Conservation (phyloP, 2,329 filamentous ascomycete species). For the Fusarium sp. region DNA sequence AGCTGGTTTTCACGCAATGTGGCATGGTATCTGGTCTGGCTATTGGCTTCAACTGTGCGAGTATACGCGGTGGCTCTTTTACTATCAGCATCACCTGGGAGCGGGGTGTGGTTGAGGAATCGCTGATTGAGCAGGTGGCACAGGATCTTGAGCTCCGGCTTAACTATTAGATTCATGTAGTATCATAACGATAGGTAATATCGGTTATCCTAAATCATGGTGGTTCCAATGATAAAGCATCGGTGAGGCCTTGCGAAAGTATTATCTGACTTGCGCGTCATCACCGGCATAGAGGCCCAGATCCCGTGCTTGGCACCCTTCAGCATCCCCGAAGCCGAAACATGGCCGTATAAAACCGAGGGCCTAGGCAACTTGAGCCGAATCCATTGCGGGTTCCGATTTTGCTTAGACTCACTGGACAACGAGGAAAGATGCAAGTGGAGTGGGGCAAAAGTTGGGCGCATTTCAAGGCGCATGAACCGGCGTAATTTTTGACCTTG, state of each 20-base stretch:
- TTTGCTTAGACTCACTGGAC: background rate
- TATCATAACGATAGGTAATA: background rate
- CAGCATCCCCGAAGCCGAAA: background rate
- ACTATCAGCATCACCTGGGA: slow-evolving; percentile 22
- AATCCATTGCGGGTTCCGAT: background rate
- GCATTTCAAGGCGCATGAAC: background rate
- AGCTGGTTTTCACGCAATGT: slow-evolving; percentile 19
- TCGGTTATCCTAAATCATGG: fast-evolving
- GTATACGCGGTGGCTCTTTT: background rate
- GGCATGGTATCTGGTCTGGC: slow-evolving; percentile 18
- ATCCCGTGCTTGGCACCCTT: background rate
- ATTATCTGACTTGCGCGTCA: background rate
- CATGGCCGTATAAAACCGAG: background rate
- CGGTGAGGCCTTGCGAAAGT: background rate
- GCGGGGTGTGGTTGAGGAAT: slow-evolving; percentile 1
- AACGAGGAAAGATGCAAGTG: background rate
- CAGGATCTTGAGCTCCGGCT: background rate
- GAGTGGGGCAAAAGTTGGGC: background rate
- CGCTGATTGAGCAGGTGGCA: background rate
- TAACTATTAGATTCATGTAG: background rate
- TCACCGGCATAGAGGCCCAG: background rate
- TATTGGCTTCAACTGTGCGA: slow-evolving; percentile 22
- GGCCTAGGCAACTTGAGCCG: background rate
- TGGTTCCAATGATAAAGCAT: background rate
- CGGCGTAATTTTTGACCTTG: fast-evolving